Evolutionary conservation across 768 basidiomycete species (phyloP), one percentile per base, ranked within the genome.

Genomic region (Pulveroboletus frians): DNA sequence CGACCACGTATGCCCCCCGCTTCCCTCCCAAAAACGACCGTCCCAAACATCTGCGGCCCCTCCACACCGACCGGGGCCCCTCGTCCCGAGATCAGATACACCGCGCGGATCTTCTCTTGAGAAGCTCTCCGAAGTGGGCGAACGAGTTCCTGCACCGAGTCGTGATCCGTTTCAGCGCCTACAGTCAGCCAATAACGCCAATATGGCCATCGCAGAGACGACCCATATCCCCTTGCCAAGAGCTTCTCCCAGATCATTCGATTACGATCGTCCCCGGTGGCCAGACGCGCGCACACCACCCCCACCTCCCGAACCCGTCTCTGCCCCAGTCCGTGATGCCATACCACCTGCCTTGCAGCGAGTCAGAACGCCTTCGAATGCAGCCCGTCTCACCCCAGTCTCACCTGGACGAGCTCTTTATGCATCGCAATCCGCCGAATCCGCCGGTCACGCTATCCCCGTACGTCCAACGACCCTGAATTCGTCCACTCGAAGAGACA

Each of bases 1-100:
- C 32, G 86, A 90, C 53, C 92, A 95, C 63, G 72, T 81, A 62
- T 96, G 92, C 66, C 55, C 73, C 6, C 66, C 73, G 9, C 75
- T 78, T 1, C 73, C 82, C 62, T 74, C 9, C 74, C 79, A 41
- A 61, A 67, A 14, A 60, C 61, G 32, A 43, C 55, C 61, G 61
- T 71, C 77, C 18, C 73, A 72, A 26, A 65, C 68, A 46, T 68
- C 72, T 14, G 68, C 72, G 17, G 61, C 71, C 18, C 60, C 78
- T 13, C 79, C 81, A 14, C 68, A 69, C 39, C 73, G 75, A 26
- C 71, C 79, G 26, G 79, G 79, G 61, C 69, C 70, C 53, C 71
- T 75, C 53, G 71, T 78, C 26, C 59, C 59, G 17, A 56, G 55
- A 53, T 56, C 65, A 30, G 43, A 27, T 9, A 41, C 49, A 2